Evolutionary conservation across 2,329 filamentous ascomycete species (phyloP), one percentile per base, ranked within the genome.

Genomic region (Exophiala oligosperma): DNA sequence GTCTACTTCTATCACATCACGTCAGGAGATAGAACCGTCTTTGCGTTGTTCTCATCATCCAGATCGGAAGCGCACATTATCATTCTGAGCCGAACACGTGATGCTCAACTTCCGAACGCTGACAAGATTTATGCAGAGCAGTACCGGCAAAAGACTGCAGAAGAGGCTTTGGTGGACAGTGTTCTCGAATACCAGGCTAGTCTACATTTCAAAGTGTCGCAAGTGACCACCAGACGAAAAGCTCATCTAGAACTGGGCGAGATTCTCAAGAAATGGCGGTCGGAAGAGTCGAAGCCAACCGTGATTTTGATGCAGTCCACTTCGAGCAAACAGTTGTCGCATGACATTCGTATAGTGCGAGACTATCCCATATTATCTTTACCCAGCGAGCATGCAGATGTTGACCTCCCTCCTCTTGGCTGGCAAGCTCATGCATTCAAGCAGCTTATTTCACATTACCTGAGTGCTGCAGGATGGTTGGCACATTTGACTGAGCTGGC

Each of bases 1-100:
- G 81, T 97, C 54, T 97, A 94, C 70, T 79, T 99, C 28, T 97
- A 96, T 57, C 94, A 99, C 73, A 89, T 99, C 69, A 87, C 88
- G 46, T 87, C 92, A 11, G 92, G 92, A 2, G 93, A 99, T 57
- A 84, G 91, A 37, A 92, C 99, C 69, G 88, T 99, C 52, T 97
- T 97, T 72, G 92, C 91, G 0, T 73, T 99, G 4, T 96, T 99
- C 73, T 97, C 93, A 0, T 93, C 91, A 0, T 84, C 85, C 0
- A 88, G 84, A 63, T 82, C 86, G 11, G 86, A 94, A 67, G 94
- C 92, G 0, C 85, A 96, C 67, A 84, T 99, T 51, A 81, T 97
- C 51, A 88, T 97, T n/a, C 81, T 96, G 38, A 92, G 94, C 70
- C 89, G 88, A 68, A 86, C 83, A 47, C 88, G 87, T 65, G 92